These are phyloP conservation scores for Lachancea sp. DNA, from an alignment of 805 yeast genomes.

Conservation along the genomic window DNA sequence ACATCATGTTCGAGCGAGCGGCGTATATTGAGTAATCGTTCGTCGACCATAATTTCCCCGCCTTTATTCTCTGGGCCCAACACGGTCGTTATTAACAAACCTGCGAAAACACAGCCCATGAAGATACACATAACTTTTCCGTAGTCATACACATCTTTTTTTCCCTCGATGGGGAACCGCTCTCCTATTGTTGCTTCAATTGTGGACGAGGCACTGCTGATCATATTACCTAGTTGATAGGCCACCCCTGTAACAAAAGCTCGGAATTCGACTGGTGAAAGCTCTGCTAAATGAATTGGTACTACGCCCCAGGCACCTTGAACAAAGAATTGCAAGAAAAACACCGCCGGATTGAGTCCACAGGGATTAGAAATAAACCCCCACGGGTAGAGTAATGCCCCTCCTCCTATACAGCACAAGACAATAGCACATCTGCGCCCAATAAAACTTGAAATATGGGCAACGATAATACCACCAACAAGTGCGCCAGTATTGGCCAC, in stretches of 20 bases:
- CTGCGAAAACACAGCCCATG: conserved; percentile 56
- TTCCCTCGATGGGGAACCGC: conserved; percentile 40
- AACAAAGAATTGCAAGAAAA: conserved; percentile 56
- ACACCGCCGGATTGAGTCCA: conserved; percentile 52
- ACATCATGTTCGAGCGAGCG: conserved; percentile 2
- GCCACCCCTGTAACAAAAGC: conserved; percentile 58
- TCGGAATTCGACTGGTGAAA: conserved; percentile 57
- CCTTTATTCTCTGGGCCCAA: conserved; percentile 56
- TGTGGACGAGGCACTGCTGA: conserved; percentile 62
- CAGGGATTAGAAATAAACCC: conserved; percentile 41
- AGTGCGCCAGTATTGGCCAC: conserved; percentile 68
- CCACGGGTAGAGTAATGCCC: conserved; percentile 60
- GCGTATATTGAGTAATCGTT: not conserved
- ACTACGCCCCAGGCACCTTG: conserved; percentile 69
- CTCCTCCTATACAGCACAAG: conserved; percentile 48
- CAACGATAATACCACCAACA: conserved; percentile 55
- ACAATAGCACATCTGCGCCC: conserved; percentile 61
- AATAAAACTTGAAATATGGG: conserved; percentile 59
- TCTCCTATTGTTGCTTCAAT: conserved; percentile 60
- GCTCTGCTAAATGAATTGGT: conserved; percentile 55
- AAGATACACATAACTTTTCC: conserved; percentile 61
- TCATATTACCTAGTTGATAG: conserved; percentile 64
- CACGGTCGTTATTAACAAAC: conserved; percentile 42
- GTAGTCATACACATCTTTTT: conserved; percentile 40
- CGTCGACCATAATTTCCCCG: conserved; percentile 15